These are phyloP conservation scores for Coemansia sp. DNA, from an alignment of 192 early-diverging fungal genomes.

Conservation along the genomic window DNA sequence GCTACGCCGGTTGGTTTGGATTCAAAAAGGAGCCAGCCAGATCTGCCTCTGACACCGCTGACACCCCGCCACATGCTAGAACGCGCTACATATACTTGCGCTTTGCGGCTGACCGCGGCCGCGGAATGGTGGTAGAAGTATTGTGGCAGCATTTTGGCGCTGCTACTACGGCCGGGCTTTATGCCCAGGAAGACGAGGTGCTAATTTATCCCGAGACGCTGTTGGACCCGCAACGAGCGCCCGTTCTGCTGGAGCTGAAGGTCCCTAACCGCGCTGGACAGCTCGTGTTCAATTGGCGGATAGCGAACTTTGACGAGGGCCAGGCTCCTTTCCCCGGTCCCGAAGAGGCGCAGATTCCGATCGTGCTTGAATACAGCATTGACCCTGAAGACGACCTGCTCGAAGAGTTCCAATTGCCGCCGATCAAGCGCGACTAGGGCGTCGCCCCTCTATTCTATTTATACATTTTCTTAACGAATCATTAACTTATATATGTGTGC, in stretches of 20 bases:
- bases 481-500: not conserved
- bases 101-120: slow-evolving; percentile 46
- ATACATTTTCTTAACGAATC: not conserved
- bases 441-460: not conserved
- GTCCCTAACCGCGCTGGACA: slow-evolving; percentile 41
- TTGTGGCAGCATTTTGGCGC: slow-evolving; percentile 29
- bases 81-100: slow-evolving; percentile 33
- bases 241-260: slow-evolving; percentile 48
- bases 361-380: slow-evolving; percentile 50
- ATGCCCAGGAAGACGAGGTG: slow-evolving; percentile 25
- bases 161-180: slow-evolving; percentile 6
- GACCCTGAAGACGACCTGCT: slow-evolving; percentile 46
- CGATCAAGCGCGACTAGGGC: slow-evolving; percentile 27
- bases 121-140: slow-evolving; percentile 51
- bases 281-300: slow-evolving; percentile 47
- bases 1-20: slow-evolving; percentile 50
- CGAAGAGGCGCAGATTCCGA: slow-evolving; percentile 50
- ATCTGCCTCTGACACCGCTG: not conserved
- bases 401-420: slow-evolving; percentile 26
- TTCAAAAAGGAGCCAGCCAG: slow-evolving; percentile 30
- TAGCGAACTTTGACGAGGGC: slow-evolving; percentile 57
- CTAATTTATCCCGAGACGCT: slow-evolving; percentile 48
- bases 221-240: slow-evolving; percentile 52
- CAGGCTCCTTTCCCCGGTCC: slow-evolving; percentile 48
- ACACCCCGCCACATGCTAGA: not conserved